Base-by-base conservation (phyloP, 2,329 filamentous ascomycete genomes). In the Pyrenochaeta sp. region DNA sequence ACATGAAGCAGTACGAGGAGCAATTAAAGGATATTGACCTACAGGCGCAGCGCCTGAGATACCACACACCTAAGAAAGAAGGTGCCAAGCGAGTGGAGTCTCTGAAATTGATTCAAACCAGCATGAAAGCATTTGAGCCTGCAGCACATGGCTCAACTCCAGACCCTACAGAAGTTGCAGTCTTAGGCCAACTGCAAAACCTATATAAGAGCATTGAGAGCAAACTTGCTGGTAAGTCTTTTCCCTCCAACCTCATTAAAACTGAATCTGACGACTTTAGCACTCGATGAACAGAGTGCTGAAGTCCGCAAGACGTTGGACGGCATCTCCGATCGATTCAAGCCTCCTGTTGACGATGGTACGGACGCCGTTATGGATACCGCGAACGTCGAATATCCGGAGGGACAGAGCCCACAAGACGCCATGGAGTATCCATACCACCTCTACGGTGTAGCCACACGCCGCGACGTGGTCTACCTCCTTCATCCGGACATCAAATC, bases 361-460 rank as follows among this genome's bases (percentile, higher is more conserved):
- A 40, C 56, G 3, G 62, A 64, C 15, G 49, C 56, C 4, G 34
- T 59, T 2, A 56, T 54, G 10, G 65, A 81, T 59, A 80, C 77
- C 49, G 49, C 56, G 44, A 49, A 28, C 2, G 24, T 47, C 15
- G 50, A 61, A 2, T 65, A 63, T 25, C 68, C 67, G 4, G 49
- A 62, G 43, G 68, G 65, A 2, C 67, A 71, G 22, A 45, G 50
- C n/a, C 59, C 65, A 3, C 58, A 68, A 45, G 62, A 67, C 39
- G 64, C 66, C n/a, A 70, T 71, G 61, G 53, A 64, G 9, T 50
- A 69, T 64, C 82, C 80, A 49, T 88, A 88, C 67, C 82, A 81
- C 1, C 79, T 89, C 24, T 82, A 83, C 44, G 86, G 86, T 28
- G 83, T 88, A 5, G 84, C 84, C 37, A 88, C 86, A 3, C 80